These are phyloP conservation scores for Monoraphidium neglectum DNA, from an alignment of 139 green algal genomes.

Conservation along the genomic window DNA sequence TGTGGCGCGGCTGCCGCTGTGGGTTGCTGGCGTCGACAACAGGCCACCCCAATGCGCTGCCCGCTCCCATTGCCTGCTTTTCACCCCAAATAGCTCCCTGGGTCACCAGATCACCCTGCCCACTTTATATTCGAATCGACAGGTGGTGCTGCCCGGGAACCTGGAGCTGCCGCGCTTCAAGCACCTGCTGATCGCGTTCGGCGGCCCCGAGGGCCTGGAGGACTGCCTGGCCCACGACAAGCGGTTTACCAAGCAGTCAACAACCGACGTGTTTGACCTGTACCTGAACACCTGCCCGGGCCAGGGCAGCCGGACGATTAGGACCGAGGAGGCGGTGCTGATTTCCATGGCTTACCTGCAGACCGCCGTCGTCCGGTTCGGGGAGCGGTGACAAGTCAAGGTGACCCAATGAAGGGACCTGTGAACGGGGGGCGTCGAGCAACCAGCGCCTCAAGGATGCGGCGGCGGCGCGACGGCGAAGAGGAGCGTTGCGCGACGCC, in stretches of 20 bases:
- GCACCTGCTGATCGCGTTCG: constrained; percentile 80
- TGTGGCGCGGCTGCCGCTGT: too few species aligned
- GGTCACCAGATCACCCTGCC: too few species aligned
- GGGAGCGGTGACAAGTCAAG: constrained; percentile 3
- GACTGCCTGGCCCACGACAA: constrained; percentile 40
- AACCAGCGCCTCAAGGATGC: too few species aligned
- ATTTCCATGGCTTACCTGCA: constrained; percentile 60
- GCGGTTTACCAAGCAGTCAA: constrained; percentile 19
- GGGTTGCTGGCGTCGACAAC: too few species aligned
- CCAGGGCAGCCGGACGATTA: constrained; percentile 87
- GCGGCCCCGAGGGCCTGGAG: constrained; percentile 68
- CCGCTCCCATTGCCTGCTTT: too few species aligned
- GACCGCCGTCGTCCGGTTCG: constrained; percentile 4
- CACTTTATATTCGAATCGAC: too few species aligned
- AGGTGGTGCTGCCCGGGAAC: constrained; percentile 25
- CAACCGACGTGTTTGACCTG: constrained; percentile 54
- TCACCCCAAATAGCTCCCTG: too few species aligned
- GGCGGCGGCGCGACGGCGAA: too few species aligned
- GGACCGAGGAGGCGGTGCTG: constrained; percentile 82
- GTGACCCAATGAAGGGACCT: neutral
- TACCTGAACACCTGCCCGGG: constrained; percentile 89
- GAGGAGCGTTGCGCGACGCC: too few species aligned
- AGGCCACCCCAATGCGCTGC: too few species aligned
- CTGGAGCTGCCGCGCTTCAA: constrained; percentile 67
- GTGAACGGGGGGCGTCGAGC: too few species aligned